Base-by-base conservation (phyloP, 1,284 basidiomycete genomes). In the Moesziomyces sp. region DNA sequence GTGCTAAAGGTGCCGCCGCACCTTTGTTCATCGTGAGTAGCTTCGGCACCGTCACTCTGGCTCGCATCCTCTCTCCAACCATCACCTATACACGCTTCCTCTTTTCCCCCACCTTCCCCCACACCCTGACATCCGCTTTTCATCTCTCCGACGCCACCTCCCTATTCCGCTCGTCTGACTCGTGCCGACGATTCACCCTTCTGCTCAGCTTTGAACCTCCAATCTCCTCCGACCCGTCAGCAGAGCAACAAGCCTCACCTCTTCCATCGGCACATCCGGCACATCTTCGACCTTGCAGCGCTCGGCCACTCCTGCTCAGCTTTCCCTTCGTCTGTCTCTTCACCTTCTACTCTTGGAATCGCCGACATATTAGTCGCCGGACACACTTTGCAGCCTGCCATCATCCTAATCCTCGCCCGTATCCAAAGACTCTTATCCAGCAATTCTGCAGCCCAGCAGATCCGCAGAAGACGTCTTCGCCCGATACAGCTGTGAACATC, bases 111-210 rank as follows among this genome's bases (percentile, higher is more conserved):
- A 28, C 26, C 28, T 47, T 38, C 38, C 47, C 47, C 49, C 43
- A 49, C 35, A 51, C 48, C 16, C 30, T 46, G 18, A 13, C 38
- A n/a, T 23, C 18, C 40, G 26, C 47, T 19, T 24, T 51, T 42
- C 43, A 46, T 52, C 35, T 56, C 21, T 26, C 44, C 35, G 40
- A 49, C 61, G 61, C 61, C 49, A 63, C 46, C 38, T 18, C 14
- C 38, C 38, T 40, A 40, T 18, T n/a, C 30, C 30, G 30, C 13
- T 40, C 18, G 16, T 40, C 18, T 18, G 38, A 40, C 38, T 40
- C 38, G 14, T 18, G 38, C 38, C 38, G 18, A 14, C 38, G 5
- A 18, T 8, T 18, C 38, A 7, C 44, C 3, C 3, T 26, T 26
- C 35, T 21, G 18, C 35, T 8, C 23, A 18, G 21, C 46, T 28